phyloP scores from a whole-genome alignment of 805 yeast genomes.

The Ascoidea tarda region DNA sequence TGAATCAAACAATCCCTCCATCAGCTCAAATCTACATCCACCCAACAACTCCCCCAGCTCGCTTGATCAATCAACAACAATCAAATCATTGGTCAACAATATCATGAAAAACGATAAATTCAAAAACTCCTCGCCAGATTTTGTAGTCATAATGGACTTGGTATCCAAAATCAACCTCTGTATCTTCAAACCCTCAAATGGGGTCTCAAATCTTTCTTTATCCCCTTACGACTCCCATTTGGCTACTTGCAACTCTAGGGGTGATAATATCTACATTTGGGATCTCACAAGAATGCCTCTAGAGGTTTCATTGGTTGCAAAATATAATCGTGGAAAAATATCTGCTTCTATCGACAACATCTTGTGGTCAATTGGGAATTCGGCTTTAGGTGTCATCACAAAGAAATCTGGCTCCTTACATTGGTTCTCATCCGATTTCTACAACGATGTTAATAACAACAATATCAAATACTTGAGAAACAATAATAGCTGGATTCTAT shows the following conservation, averaged over 20 bases:
- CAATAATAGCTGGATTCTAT: slow-evolving; percentile 30
- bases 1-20: neutral
- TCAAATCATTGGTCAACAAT: neutral
- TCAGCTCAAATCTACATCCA: too few relatives aligned
- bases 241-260: slow-evolving; percentile 38
- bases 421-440: slow-evolving; percentile 25
- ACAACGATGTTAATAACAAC: slow-evolving; percentile 1
- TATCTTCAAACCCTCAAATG: slow-evolving; percentile 44
- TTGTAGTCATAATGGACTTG: slow-evolving; percentile 35
- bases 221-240: slow-evolving; percentile 48
- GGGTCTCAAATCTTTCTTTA: slow-evolving; percentile 42
- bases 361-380: slow-evolving; percentile 35
- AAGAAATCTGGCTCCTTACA: slow-evolving; percentile 44
- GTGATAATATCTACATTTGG: slow-evolving; percentile 53
- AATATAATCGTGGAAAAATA: slow-evolving; percentile 49
- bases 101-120: neutral
- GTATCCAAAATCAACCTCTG: slow-evolving; percentile 22
- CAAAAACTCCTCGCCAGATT: slow-evolving; percentile 11
- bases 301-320: slow-evolving; percentile 40
- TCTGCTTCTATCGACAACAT: slow-evolving; percentile 36
- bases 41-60: too few relatives aligned
- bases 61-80: neutral
- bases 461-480: slow-evolving; percentile 6
- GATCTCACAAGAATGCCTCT: slow-evolving; percentile 38
- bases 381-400: slow-evolving; percentile 35